phyloP scores from a whole-genome alignment of 352 stramenopile species.

The Pythium dissimile region DNA sequence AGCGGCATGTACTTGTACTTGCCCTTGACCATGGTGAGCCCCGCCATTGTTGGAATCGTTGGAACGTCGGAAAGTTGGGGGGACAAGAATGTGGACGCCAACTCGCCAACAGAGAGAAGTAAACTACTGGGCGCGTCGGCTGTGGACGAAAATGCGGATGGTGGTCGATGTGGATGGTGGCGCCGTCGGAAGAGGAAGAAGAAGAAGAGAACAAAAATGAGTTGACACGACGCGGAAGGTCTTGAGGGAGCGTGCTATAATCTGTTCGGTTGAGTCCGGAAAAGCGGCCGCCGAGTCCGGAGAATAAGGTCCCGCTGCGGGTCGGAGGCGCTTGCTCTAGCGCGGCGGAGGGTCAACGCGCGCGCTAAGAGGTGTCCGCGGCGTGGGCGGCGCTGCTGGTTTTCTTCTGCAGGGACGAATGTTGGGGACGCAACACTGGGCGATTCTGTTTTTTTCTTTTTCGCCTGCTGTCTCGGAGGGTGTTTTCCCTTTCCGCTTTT shows the following conservation, averaged over 20 bases:
- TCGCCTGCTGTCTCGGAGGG: constrained; percentile 9
- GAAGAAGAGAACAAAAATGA: constrained; percentile 2
- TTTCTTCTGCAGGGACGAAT: constrained; percentile 8
- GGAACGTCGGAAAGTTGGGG: neutral
- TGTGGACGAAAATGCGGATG: neutral
- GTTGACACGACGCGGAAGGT: neutral
- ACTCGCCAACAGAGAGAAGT: neutral
- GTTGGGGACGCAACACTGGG: neutral
- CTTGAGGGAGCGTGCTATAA: neutral
- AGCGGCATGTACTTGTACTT: constrained; percentile 85
- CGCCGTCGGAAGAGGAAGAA: neutral
- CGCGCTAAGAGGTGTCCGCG: neutral
- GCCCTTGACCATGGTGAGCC: constrained; percentile 24
- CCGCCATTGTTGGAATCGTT: too few relatives aligned
- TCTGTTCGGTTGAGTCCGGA: constrained; percentile 8
- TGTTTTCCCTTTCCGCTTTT: constrained; percentile 26
- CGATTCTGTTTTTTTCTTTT: constrained; percentile 31
- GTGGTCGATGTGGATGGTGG: too few relatives aligned
- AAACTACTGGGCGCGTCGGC: too few relatives aligned
- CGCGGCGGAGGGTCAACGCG: too few relatives aligned
- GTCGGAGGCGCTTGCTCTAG: neutral
- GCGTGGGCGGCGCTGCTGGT: neutral
- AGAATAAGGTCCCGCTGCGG: neutral
- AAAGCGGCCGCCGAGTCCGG: neutral
- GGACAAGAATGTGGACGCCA: neutral